phyloP scores from a whole-genome alignment of 2,329 filamentous ascomycete genomes.

The Leptographium lundbergii region DNA sequence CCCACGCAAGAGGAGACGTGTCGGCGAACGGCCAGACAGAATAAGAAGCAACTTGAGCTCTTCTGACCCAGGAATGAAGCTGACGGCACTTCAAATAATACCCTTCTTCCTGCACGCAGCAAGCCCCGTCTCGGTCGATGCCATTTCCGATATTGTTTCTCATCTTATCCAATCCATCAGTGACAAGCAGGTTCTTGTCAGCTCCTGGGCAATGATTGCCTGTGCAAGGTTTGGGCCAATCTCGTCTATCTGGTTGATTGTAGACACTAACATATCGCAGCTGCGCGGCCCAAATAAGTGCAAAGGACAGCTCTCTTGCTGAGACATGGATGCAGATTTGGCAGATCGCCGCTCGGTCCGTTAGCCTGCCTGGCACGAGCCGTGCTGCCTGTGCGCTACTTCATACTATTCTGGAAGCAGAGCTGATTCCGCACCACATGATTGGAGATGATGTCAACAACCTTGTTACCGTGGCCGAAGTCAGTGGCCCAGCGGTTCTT shows the following conservation, averaged over 20 bases:
- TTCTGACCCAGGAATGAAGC: constrained; percentile 27
- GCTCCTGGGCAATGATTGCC: constrained; percentile 78
- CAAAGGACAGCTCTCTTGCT: constrained; percentile 27
- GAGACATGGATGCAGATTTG: constrained; percentile 59
- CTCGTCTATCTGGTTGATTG: constrained; percentile 26
- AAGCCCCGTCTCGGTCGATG: constrained; percentile 31
- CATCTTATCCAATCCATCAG: constrained; percentile 46
- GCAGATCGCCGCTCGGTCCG: constrained; percentile 58
- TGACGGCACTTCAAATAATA: constrained; percentile 43
- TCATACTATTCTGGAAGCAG: constrained; percentile 49
- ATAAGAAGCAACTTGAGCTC: constrained; percentile 36
- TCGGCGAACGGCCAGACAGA: constrained; percentile 28
- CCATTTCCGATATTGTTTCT: constrained; percentile 41
- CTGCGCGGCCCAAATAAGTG: constrained; percentile 29
- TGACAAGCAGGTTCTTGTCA: constrained; percentile 54
- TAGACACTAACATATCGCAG: constrained; percentile 16
- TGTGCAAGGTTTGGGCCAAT: constrained; percentile 50
- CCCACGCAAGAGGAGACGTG: constrained; percentile 39
- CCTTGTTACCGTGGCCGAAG: constrained; percentile 63
- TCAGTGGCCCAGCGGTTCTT: constrained; percentile 66
- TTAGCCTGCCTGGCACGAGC: constrained; percentile 58
- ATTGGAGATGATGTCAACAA: constrained; percentile 58
- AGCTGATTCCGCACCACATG: constrained; percentile 54
- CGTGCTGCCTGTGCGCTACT: constrained; percentile 68
- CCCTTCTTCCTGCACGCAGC: constrained; percentile 41